These are phyloP conservation scores for Rhynchospora pubera DNA, from an alignment of 176 grass and related monocot genomes.

Conservation along the genomic window DNA sequence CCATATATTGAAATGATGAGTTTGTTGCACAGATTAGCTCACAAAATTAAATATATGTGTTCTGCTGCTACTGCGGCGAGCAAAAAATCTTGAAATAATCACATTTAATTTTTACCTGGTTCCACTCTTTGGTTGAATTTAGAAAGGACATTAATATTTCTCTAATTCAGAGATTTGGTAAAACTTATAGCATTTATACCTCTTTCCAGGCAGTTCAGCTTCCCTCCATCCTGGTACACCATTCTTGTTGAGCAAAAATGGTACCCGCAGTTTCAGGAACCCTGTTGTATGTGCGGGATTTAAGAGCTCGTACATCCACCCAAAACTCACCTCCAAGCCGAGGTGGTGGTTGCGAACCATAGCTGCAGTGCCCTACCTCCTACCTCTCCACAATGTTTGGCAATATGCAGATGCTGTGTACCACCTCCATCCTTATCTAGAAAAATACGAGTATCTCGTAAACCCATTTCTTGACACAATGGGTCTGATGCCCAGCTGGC, in stretches of 20 bases:
- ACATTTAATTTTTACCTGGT: neutral
- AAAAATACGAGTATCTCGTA: conserved; percentile 59
- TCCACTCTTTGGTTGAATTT: neutral
- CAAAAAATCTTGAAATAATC: conserved; percentile 4
- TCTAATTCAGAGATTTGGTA: neutral
- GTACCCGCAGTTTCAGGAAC: neutral
- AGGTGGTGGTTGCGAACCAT: conserved; percentile 88
- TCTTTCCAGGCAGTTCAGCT: conserved; percentile 14
- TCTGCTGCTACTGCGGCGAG: neutral
- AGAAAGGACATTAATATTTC: neutral
- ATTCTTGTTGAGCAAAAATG: neutral
- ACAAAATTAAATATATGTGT: neutral
- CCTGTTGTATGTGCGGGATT: conserved; percentile 38
- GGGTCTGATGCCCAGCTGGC: conserved; percentile 64
- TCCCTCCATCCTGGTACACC: neutral
- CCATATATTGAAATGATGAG: neutral
- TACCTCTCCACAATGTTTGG: conserved; percentile 90
- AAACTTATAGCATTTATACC: neutral
- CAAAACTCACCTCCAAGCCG: conserved; percentile 77
- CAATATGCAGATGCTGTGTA: conserved; percentile 66
- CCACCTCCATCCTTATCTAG: conserved; percentile 62
- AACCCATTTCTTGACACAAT: conserved; percentile 83
- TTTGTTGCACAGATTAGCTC: neutral
- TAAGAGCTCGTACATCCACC: conserved; percentile 50
- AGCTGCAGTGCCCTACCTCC: conserved; percentile 80